Evolutionary conservation across 352 stramenopile species (phyloP).

Genomic region (Pythium apleroticum): DNA sequence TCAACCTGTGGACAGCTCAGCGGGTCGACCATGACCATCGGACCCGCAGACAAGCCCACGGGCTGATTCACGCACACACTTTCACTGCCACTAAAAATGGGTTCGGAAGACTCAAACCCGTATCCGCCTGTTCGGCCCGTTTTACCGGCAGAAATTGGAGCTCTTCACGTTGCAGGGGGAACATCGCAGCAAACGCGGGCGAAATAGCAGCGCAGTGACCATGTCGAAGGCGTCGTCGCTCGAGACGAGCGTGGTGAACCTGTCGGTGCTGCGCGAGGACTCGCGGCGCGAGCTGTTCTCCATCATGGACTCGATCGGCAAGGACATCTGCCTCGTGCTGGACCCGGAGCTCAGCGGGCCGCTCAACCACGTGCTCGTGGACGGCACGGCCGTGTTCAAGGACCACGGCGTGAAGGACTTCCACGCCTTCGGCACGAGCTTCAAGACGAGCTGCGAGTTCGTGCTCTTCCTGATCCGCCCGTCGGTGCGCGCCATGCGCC

Average conservation of each 20-base stretch:
- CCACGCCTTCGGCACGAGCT: constrained; percentile 73
- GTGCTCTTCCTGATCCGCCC: constrained; percentile 89
- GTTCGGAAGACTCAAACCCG: background rate
- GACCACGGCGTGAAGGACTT: constrained; percentile 87
- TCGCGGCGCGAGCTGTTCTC: constrained; percentile 81
- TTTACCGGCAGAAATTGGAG: background rate
- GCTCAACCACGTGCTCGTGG: constrained; percentile 85
- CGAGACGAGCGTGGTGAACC: constrained; percentile 84
- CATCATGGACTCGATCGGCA: constrained; percentile 82
- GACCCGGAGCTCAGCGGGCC: constrained; percentile 80
- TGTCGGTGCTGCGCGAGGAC: constrained; percentile 84
- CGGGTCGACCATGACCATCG: background rate
- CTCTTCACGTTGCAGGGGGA: constrained; percentile 2
- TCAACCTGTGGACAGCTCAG: constrained; percentile 3
- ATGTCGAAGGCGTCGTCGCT: constrained; percentile 84
- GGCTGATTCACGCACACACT: too few species aligned
- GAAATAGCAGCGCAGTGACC: background rate
- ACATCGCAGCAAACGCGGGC: background rate
- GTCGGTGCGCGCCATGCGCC: constrained; percentile 69
- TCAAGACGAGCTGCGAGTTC: constrained; percentile 84
- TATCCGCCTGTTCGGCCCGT: background rate
- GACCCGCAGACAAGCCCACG: background rate
- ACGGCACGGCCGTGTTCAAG: constrained; percentile 83
- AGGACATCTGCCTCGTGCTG: constrained; percentile 88
- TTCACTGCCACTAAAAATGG: too few species aligned